A percentile compares a stretch with the other conserved stretches of the same genome.
These are phyloP conservation scores for Alternaria sp. DNA, from an alignment of 2,329 filamentous ascomycete genomes.

Conservation along the genomic window DNA sequence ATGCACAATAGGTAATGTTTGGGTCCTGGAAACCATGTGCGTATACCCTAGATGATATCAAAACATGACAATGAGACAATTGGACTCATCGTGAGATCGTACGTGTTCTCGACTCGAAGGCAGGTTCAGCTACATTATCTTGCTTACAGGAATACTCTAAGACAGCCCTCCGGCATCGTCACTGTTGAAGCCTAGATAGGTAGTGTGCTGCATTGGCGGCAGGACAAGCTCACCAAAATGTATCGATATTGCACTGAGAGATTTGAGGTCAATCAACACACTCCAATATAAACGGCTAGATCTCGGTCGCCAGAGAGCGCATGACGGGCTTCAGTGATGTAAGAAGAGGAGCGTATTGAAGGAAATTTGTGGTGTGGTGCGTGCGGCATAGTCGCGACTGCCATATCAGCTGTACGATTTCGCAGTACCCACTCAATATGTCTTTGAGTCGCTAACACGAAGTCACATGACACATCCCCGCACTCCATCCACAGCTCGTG, in stretches of 20 bases:
- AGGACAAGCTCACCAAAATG: too few relatives aligned
- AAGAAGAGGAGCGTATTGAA: not conserved
- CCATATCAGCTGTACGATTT: not conserved
- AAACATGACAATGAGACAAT: not conserved
- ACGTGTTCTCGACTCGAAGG: not conserved
- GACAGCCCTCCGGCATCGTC: too few relatives aligned
- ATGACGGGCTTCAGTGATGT: not conserved
- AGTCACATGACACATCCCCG: not conserved
- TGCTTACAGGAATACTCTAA: not conserved
- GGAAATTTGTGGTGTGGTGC: not conserved
- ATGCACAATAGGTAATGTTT: conserved; percentile 33
- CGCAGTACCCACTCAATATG: too few relatives aligned
- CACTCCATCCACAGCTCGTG: not conserved
- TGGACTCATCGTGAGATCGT: not conserved
- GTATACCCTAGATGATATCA: not conserved
- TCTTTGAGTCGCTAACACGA: not conserved
- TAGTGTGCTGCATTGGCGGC: too few relatives aligned
- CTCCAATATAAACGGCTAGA: too few relatives aligned
- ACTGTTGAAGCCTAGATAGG: too few relatives aligned
- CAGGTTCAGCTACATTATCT: not conserved
- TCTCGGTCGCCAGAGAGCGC: too few relatives aligned
- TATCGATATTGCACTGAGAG: too few relatives aligned
- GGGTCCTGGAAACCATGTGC: not conserved
- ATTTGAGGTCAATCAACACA: too few relatives aligned
- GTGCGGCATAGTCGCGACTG: not conserved